Base-by-base conservation (phyloP, 495 filamentous ascomycete genomes). In the Lepraria neglecta region DNA sequence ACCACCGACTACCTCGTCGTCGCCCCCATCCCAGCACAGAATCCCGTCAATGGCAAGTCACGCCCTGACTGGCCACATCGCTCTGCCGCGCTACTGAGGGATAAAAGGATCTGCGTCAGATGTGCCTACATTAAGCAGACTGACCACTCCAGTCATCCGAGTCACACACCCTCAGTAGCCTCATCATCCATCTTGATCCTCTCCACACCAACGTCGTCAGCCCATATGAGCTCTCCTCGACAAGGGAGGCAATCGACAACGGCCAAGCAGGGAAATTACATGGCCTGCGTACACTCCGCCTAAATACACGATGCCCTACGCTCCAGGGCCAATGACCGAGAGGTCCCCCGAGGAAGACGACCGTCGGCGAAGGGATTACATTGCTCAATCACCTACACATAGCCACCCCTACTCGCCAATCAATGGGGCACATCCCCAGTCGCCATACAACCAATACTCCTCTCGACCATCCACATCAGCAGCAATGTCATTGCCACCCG, bases 291-390 rank as follows among this genome's bases (percentile, higher is more conserved):
- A 69, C 67, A 3, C 30, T 58, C 48, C 50, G 10, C 30, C 9
- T 10, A 21, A 43, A 58, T 6, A 27, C 47, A 31, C 28, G 30
- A 58, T 63, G 19, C 43, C 42, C 17, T 48, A 46, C 44, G 42
- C 59, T 24, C 40, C 51, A 55, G 52, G 46, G n/a, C 51, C 67
- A 64, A 65, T 62, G 59, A 56, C 63, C 54, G 62, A 61, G 68
- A 70, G 62, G 46, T 59, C 63, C 21, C 55, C 59, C 24, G 68
- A 68, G 28, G 66, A 71, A 58, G 69, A 72, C 19, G 72, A 71
- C 11, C 65, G 64, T 27, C 59, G 56, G 24, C 63, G 64, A 68
- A 68, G 69, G 58, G 61, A 72, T 64, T 62, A 58, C 53, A 56
- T 40, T 31, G 58, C 64, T 5, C 62, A 60, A 33, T 69, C 67